Percentiles rank a stretch among this genome's conserved stretches.
These are phyloP conservation scores for Phaeodactylum tricornutum DNA, from an alignment of 108 stramenopile species.

Conservation along the genomic window DNA sequence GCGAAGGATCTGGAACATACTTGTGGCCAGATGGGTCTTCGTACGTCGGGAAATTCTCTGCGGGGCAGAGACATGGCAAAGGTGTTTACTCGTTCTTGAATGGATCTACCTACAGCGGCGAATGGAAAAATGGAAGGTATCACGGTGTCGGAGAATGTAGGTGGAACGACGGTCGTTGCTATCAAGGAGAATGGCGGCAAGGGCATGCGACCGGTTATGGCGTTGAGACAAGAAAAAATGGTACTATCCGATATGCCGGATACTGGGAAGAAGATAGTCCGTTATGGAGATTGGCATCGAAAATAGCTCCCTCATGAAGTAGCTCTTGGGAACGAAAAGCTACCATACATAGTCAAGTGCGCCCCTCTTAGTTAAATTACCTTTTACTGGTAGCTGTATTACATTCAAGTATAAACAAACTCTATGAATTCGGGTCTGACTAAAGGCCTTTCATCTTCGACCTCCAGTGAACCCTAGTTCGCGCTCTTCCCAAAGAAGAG, in stretches of 20 bases:
- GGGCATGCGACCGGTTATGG: conserved; percentile 30
- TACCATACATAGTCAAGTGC: too few species aligned
- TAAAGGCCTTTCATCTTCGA: too few species aligned
- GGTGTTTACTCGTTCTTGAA: conserved; percentile 23
- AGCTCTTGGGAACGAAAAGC: too few species aligned
- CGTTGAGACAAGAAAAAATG: conserved; percentile 22
- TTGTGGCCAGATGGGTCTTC: conserved; percentile 21
- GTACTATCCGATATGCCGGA: conserved; percentile 30
- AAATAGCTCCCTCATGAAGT: too few species aligned
- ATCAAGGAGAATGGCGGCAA: conserved; percentile 26
- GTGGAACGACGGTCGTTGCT: conserved; percentile 22
- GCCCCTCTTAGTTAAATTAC: too few species aligned
- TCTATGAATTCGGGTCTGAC: too few species aligned
- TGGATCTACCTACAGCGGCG: conserved; percentile 14
- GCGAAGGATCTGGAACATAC: conserved; percentile 18
- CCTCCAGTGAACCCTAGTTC: too few species aligned
- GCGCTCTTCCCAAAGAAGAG: too few species aligned
- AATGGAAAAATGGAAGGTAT: conserved; percentile 16
- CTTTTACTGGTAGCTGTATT: too few species aligned
- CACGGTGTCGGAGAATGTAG: conserved; percentile 22
- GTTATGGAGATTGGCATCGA: background rate
- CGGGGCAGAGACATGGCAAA: conserved; percentile 25
- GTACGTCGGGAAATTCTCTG: conserved; percentile 22
- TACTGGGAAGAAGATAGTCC: conserved; percentile 27
- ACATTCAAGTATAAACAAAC: too few species aligned